These are phyloP conservation scores for Dimocarpus longan DNA, from an alignment of 345 rosid species.

Conservation along the genomic window DNA sequence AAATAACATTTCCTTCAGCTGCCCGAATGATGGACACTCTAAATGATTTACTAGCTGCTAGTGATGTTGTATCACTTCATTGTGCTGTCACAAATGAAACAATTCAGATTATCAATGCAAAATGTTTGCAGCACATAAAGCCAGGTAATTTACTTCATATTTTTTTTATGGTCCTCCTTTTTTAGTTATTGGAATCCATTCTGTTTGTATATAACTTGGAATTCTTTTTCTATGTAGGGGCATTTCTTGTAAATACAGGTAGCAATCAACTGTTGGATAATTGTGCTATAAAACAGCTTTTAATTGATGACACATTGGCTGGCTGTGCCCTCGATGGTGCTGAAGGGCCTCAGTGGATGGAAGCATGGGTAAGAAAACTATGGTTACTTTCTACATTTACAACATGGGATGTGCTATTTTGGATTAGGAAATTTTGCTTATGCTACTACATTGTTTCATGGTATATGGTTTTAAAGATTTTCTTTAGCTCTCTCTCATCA, in stretches of 20 bases:
- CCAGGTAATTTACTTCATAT: slow-evolving; percentile 60
- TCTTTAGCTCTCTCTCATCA: neutral
- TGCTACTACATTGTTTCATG: neutral
- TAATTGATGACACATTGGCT: slow-evolving; percentile 93
- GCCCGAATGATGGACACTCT: slow-evolving; percentile 98
- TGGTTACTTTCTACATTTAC: slow-evolving; percentile 18
- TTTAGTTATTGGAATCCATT: slow-evolving; percentile 6
- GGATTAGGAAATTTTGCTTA: neutral
- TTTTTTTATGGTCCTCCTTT: neutral
- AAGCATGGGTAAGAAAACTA: slow-evolving; percentile 89
- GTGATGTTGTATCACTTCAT: slow-evolving; percentile 94
- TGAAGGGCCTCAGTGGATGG: slow-evolving; percentile 99
- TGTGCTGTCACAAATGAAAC: slow-evolving; percentile 89
- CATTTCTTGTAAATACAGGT: slow-evolving; percentile 95
- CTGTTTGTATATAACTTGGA: slow-evolving; percentile 2
- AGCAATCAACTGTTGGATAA: slow-evolving; percentile 95
- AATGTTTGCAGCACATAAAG: slow-evolving; percentile 93
- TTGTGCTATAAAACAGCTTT: slow-evolving; percentile 87
- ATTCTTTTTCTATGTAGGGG: slow-evolving; percentile 51
- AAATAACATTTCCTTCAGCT: slow-evolving; percentile 77
- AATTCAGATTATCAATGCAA: slow-evolving; percentile 87
- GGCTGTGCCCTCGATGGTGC: slow-evolving; percentile 99
- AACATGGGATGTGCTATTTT: slow-evolving; percentile 5
- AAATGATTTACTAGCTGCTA: slow-evolving; percentile 91
- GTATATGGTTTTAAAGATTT: neutral